phyloP scores from a whole-genome alignment of 148 eudicot genomes.

The Amaranthus palmeri region DNA sequence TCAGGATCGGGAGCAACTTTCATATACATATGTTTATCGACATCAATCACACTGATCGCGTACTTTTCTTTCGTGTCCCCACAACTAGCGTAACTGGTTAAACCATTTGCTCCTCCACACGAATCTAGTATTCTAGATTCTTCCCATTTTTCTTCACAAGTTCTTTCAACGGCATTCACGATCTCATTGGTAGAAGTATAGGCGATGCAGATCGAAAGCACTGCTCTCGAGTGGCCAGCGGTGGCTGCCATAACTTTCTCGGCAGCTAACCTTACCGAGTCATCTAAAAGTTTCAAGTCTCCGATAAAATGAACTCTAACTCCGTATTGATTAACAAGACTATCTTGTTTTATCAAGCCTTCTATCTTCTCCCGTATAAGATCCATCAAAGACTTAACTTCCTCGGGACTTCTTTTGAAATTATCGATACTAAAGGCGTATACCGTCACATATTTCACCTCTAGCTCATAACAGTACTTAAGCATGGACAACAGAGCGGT shows the following conservation, averaged over 20 bases:
- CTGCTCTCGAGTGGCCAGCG: conserved; percentile 42
- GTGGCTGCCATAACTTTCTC: conserved; percentile 61
- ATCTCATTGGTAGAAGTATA: conserved; percentile 75
- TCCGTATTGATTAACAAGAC: conserved; percentile 58
- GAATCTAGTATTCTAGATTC: conserved; percentile 28
- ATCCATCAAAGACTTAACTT: conserved; percentile 57
- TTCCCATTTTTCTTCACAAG: conserved; percentile 52
- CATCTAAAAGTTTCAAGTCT: conserved; percentile 43
- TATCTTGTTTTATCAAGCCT: conserved; percentile 45
- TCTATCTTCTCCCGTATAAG: conserved; percentile 63
- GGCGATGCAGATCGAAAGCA: conserved; percentile 57
- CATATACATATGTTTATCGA: conserved; percentile 56
- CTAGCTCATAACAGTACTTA: conserved; percentile 52
- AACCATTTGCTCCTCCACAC: conserved; percentile 29
- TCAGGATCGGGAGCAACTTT: conserved; percentile 54
- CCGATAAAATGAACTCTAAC: conserved; percentile 60
- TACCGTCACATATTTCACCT: conserved; percentile 49
- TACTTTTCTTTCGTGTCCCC: conserved; percentile 9
- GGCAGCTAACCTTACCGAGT: conserved; percentile 53
- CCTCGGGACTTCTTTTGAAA: conserved; percentile 59
- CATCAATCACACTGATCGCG: conserved; percentile 29
- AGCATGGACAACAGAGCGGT: conserved; percentile 48
- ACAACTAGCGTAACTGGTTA: conserved; percentile 7
- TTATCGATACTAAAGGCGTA: conserved; percentile 76
- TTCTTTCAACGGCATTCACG: conserved; percentile 47